Conservation (phyloP, 352 stramenopile species). For the Globisporangium camurandrum region DNA sequence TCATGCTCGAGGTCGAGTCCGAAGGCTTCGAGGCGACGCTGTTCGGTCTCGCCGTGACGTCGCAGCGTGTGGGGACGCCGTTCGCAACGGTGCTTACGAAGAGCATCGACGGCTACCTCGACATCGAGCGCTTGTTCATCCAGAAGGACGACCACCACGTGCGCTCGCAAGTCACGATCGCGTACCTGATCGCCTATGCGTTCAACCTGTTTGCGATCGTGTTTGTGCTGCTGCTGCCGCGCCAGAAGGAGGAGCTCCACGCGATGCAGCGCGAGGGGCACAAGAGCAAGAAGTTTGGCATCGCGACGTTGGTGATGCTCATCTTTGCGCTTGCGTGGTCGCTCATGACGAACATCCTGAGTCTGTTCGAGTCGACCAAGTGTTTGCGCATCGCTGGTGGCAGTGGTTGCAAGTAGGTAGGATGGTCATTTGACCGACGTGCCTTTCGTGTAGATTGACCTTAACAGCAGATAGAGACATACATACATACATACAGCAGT, state of each 20-base stretch:
- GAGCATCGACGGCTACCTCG: conserved; percentile 28
- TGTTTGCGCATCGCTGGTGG: conserved; percentile 55
- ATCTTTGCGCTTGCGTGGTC: conserved; percentile 49
- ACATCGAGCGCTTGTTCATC: conserved; percentile 22
- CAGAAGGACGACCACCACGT: conserved; percentile 20
- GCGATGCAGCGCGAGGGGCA: conserved; percentile 26
- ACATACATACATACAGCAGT: too few relatives aligned
- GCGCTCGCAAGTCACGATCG: conserved; percentile 23
- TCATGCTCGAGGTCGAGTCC: conserved; percentile 35
- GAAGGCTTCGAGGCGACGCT: conserved; percentile 28
- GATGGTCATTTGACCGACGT: too few relatives aligned
- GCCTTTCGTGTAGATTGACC: too few relatives aligned
- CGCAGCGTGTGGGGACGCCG: conserved; percentile 22
- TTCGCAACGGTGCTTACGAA: conserved; percentile 28
- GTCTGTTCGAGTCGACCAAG: conserved; percentile 40
- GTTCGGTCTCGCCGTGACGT: conserved; percentile 28
- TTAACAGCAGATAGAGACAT: too few relatives aligned
- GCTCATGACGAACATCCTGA: conserved; percentile 44
- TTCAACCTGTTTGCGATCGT: conserved; percentile 31
- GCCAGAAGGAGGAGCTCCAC: conserved; percentile 47
- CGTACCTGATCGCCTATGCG: conserved; percentile 25
- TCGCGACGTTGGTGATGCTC: conserved; percentile 25
- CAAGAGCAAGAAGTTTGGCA: conserved; percentile 24
- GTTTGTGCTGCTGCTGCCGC: conserved; percentile 46
- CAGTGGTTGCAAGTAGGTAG: conserved; percentile 34